These are phyloP conservation scores for Gastrolobium bilobum DNA, from an alignment of 306 rosid species.

Conservation along the genomic window DNA sequence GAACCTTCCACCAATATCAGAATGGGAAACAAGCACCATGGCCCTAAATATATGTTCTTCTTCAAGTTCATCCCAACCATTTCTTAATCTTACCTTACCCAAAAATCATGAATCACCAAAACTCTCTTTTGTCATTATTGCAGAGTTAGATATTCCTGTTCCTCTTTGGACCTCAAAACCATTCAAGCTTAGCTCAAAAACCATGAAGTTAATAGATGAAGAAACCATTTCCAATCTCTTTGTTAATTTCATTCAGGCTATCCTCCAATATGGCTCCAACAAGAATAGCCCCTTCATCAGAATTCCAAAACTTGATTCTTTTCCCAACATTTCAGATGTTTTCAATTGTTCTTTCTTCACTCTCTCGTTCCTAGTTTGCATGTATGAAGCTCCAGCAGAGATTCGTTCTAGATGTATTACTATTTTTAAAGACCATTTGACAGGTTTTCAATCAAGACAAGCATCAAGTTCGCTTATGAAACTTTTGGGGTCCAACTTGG, in stretches of 20 bases:
- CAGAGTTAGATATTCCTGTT: constrained; percentile 66
- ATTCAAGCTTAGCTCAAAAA: constrained; percentile 54
- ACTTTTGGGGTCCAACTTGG: constrained; percentile 78
- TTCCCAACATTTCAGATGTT: constrained; percentile 57
- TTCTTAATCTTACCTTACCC: constrained; percentile 63
- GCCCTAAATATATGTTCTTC: constrained; percentile 62
- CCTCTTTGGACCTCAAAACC: constrained; percentile 88
- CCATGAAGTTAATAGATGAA: constrained; percentile 50
- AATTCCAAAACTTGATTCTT: constrained; percentile 60
- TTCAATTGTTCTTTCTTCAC: constrained; percentile 76
- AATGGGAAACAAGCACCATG: constrained; percentile 69
- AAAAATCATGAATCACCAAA: constrained; percentile 56
- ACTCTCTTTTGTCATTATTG: constrained; percentile 62
- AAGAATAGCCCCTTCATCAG: constrained; percentile 57
- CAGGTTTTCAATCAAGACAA: constrained; percentile 58
- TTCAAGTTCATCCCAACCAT: constrained; percentile 67
- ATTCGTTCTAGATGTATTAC: constrained; percentile 61
- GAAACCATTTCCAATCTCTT: constrained; percentile 64
- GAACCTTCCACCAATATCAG: constrained; percentile 76
- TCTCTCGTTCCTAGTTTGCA: constrained; percentile 74
- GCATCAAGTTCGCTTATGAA: constrained; percentile 73
- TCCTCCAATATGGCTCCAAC: constrained; percentile 75
- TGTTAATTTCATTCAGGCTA: constrained; percentile 66
- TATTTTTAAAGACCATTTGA: constrained; percentile 61
- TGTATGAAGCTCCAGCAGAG: constrained; percentile 75